Percentiles rank a stretch among this genome's conserved stretches.
Evolutionary conservation across 192 early-diverging fungal genomes (phyloP).

Genomic region (Backusella psychrophila): DNA sequence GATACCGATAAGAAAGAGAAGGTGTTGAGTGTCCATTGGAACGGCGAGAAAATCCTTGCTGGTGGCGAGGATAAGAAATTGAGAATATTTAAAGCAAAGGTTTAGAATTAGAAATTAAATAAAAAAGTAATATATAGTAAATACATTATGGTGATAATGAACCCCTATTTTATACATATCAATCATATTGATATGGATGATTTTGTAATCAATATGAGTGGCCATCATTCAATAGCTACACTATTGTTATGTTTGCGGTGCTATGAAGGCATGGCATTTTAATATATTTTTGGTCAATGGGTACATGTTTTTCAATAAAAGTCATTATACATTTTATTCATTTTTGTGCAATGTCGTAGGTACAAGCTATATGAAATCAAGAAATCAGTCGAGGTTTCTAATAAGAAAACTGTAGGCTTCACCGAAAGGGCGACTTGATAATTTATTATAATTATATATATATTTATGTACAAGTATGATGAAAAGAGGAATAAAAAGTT

Average conservation of each 20-base stretch:
- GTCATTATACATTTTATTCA: too few relatives aligned
- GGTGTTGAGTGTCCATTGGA: constrained; percentile 75
- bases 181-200: not conserved
- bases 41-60: constrained; percentile 53
- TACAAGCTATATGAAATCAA: too few relatives aligned
- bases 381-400: too few relatives aligned
- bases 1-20: constrained; percentile 49
- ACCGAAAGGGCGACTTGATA: too few relatives aligned
- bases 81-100: constrained; percentile 49
- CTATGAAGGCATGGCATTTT: not conserved
- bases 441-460: too few relatives aligned
- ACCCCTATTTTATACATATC: too few relatives aligned
- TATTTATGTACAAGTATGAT: constrained; percentile 4
- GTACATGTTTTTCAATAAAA: too few relatives aligned
- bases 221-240: too few relatives aligned
- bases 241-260: too few relatives aligned
- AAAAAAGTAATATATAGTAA: not conserved
- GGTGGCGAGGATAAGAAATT: constrained; percentile 79
- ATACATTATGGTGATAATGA: not conserved
- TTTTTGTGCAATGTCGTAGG: too few relatives aligned
- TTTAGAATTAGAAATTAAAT: constrained; percentile 6
- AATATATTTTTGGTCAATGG: not conserved
- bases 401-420: too few relatives aligned
- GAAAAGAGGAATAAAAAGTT: not conserved
- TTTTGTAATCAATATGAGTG: not conserved